Base-by-base conservation (phyloP, 148 eudicot species). In the Chenopodium formosanum region DNA sequence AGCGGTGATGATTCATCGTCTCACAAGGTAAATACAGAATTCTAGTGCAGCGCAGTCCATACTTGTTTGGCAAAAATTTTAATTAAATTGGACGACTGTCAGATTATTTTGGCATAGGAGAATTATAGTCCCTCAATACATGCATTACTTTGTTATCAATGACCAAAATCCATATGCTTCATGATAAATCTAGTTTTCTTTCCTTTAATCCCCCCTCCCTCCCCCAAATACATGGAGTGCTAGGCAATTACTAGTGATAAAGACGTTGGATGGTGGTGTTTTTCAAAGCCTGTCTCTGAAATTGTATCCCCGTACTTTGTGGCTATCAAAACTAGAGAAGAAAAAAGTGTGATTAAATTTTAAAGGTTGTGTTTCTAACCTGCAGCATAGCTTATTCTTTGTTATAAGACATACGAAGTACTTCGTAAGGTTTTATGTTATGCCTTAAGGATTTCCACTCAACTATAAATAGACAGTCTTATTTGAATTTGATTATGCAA, bases 1-100 rank as follows among this genome's bases (percentile, higher is more conserved):
- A 97, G 98, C 53, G 98, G 98, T 70, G 98, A 97, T 85, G 92
- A 88, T 81, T 63, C 90, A 19, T 27, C 88, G 83, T 97, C 99
- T 25, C 99, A 97, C 92, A 97, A 97, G 98, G 99, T 96, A 87
- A 48, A 65, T 22, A 37, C 64, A 66, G 10, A 60, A 19, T 29
- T 34, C 4, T 12, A 60, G 8, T 44, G 3, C 52, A 60, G 9
- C 27, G 40, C 8, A 73, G 27, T 50, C 9, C 68, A 17, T 64
- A 3, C 14, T 56, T 56, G 6, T 78, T 71, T n/a, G 34, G 31
- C 32, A 46, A 60, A 76, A 9, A 32, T 0, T 48, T 9, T 23
- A 23, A 52, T 7, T 14, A 72, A 9, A 17, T 70, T 70, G 66
- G 66, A 10, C 1, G 12, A n/a, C 23, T 12, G 4, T 62, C 2